Evolutionary conservation across 768 basidiomycete species (phyloP), one percentile per base, ranked within the genome.

Genomic region (Tremella yokohamensis): DNA sequence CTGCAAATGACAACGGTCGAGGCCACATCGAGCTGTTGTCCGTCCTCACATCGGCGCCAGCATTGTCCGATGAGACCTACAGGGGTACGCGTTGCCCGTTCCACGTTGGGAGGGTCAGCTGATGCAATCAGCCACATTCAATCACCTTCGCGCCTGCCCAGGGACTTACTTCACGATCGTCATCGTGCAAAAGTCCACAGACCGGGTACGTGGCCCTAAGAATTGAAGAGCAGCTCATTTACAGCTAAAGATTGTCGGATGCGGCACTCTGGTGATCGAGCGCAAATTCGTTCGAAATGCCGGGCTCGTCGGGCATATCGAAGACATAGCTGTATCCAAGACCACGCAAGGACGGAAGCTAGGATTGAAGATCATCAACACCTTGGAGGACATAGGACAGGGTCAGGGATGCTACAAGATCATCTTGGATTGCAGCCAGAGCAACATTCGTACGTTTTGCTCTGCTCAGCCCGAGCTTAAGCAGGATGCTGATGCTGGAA

Each of bases 301-400:
- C n/a, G 89, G 90, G 19, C 82, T 82, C 62, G 89, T 91, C 13
- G 96, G 93, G 0, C 96, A 99, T 72, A 92, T 99, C 62, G 96
- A 99, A 78, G 96, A 99, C 74, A 96, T 99, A 61, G 93, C 90
- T 2, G 93, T 99, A 18, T 85, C 88, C 78, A 85, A 87, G 78
- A 80, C 76, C 42, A 84, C 88, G 78, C 92, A 96, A 80, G 96
- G 96, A 29, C 87, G 87, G 79, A 92, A 90, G 76, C 82, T 99
- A 29, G 96, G 96, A 0, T 76, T 89, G 78, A 82, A 86, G 65
- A 81, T 98, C 66, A 91, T 99, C 72, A 83, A 89, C 66, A 87
- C 89, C 3, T 81, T 98, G 67, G 89, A 87, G 1, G 82, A 81
- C 52, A 85, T 98, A 70, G 89, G 75, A 87, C 92, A 83, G 79